Evolutionary conservation across 148 eudicot species (phyloP).

Genomic region (Camellia japonica): DNA sequence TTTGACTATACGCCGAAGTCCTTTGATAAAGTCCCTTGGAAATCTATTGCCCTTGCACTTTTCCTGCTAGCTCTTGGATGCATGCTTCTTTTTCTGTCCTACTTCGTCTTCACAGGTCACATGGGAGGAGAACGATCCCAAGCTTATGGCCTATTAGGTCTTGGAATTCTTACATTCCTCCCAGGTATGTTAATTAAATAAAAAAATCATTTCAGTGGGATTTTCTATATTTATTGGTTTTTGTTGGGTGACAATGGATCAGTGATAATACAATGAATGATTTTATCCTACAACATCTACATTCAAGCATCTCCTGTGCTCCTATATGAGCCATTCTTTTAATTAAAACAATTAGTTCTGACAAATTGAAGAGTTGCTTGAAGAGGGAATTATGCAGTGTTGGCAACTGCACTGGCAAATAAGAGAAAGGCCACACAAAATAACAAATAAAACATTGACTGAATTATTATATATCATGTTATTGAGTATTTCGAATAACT

Average conservation of each 20-base stretch:
- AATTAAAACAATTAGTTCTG: background rate
- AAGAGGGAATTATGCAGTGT: too few relatives aligned
- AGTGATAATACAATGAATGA: too few relatives aligned
- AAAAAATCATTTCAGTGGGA: background rate
- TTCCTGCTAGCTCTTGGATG: conserved; percentile 70
- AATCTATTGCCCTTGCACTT: conserved; percentile 74
- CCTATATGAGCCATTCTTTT: background rate
- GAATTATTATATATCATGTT: too few relatives aligned
- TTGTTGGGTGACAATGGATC: background rate
- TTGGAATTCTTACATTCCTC: conserved; percentile 71
- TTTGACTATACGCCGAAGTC: conserved; percentile 70
- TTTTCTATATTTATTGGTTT: background rate
- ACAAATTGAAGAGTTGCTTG: background rate
- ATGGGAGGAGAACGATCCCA: conserved; percentile 84
- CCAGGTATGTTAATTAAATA: conserved; percentile 47
- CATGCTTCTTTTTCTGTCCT: conserved; percentile 62
- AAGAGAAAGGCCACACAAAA: too few relatives aligned
- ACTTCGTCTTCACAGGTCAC: conserved; percentile 85
- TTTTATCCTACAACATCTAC: background rate
- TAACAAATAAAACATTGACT: too few relatives aligned
- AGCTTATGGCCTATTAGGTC: conserved; percentile 79
- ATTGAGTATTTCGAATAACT: too few relatives aligned
- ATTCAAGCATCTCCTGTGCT: background rate
- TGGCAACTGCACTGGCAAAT: too few relatives aligned
- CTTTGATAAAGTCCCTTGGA: conserved; percentile 77